phyloP scores from a whole-genome alignment of 31 red algal genomes.

The Porphyra umbilicalis region DNA sequence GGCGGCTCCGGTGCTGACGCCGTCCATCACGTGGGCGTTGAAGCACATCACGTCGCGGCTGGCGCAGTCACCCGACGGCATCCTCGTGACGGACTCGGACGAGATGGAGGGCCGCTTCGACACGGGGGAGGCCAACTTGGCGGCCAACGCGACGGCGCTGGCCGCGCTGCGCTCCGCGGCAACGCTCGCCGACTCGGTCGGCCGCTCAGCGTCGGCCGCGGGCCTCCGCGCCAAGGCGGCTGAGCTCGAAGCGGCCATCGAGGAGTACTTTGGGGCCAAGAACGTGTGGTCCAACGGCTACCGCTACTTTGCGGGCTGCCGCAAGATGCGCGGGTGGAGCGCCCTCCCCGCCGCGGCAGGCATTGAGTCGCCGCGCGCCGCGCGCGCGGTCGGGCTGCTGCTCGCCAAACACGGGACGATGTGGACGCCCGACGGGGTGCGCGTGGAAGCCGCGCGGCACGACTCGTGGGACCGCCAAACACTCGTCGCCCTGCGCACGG shows the following conservation, averaged over 20 bases:
- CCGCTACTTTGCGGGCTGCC: constrained; percentile 36
- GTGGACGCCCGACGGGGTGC: constrained; percentile 41
- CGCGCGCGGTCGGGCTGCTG: constrained; percentile 13
- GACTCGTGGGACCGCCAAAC: constrained; percentile 58
- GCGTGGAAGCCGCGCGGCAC: constrained; percentile 1
- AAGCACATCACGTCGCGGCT: not conserved
- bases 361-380: constrained; percentile 1
- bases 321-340: constrained; percentile 27
- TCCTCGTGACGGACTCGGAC: constrained; percentile 36
- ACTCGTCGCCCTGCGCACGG: constrained; percentile 30
- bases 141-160: constrained; percentile 8
- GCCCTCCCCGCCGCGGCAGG: constrained; percentile 26
- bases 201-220: not conserved
- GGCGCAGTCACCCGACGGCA: constrained; percentile 4
- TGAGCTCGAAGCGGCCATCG: constrained; percentile 14
- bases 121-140: constrained; percentile 35
- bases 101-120: constrained; percentile 63
- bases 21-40: not conserved
- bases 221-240: not conserved
- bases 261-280: constrained; percentile 23
- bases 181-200: not conserved
- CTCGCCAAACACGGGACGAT: constrained; percentile 12
- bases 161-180: not conserved
- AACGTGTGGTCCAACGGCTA: constrained; percentile 13
- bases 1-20: not conserved